Evolutionary conservation across 2,329 filamentous ascomycete genomes (phyloP).

Genomic region (Penicillium sp.): DNA sequence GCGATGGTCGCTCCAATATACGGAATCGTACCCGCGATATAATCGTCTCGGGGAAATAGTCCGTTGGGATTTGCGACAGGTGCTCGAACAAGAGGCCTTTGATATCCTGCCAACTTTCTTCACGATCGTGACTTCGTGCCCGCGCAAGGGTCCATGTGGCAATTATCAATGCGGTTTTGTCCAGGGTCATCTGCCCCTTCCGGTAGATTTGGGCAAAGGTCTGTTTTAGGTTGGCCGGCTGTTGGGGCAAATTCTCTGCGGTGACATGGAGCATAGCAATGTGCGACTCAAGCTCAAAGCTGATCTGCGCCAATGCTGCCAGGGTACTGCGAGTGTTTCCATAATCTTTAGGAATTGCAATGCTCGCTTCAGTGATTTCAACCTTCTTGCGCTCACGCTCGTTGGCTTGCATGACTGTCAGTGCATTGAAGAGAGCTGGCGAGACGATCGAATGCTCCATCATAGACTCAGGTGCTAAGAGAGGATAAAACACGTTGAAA

Average conservation of each 20-base stretch:
- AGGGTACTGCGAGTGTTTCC: slow-evolving; percentile 36
- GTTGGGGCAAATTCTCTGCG: slow-evolving; percentile 19
- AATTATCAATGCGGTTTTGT: slow-evolving; percentile 37
- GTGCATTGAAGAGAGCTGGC: slow-evolving; percentile 39
- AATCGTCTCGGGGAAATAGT: slow-evolving; percentile 27
- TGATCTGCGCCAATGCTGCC: slow-evolving; percentile 39
- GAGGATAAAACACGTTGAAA: slow-evolving; percentile 43
- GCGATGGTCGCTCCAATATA: slow-evolving; percentile 31
- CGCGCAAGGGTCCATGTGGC: slow-evolving; percentile 37
- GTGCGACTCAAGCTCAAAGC: slow-evolving; percentile 39
- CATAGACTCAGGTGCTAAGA: slow-evolving; percentile 27
- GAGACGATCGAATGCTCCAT: slow-evolving; percentile 43
- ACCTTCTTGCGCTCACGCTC: slow-evolving; percentile 37
- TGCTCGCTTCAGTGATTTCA: slow-evolving; percentile 28
- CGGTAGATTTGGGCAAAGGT: slow-evolving; percentile 40
- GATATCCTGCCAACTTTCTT: slow-evolving; percentile 23
- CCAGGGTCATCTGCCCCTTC: slow-evolving; percentile 37
- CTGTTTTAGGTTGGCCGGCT: slow-evolving; percentile 38
- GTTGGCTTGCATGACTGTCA: slow-evolving; percentile 40
- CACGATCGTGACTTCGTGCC: slow-evolving; percentile 27
- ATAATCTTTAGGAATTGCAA: slow-evolving; percentile 28
- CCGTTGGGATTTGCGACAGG: slow-evolving; percentile 28
- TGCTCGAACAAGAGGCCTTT: slow-evolving; percentile 28
- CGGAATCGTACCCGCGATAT: slow-evolving; percentile 27
- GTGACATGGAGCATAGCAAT: slow-evolving; percentile 32